A percentile compares a stretch with the other conserved stretches of the same genome.
These are phyloP conservation scores for Chenopodium berlandieri DNA, from an alignment of 148 eudicot genomes.

Conservation along the genomic window DNA sequence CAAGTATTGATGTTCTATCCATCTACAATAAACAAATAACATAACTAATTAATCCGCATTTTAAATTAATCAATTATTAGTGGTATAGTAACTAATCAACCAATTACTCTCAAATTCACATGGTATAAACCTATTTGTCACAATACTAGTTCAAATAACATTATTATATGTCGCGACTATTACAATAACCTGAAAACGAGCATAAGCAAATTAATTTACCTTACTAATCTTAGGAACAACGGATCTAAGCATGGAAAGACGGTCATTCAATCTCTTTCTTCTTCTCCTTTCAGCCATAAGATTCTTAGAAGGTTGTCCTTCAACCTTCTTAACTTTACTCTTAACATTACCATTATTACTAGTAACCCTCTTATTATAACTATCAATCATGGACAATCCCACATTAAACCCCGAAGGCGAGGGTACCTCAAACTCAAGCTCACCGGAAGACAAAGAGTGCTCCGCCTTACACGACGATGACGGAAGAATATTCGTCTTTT, in stretches of 20 bases:
- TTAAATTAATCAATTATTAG: not conserved
- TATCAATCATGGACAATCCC: slow-evolving; percentile 28
- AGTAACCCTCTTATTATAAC: not conserved
- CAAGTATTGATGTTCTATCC: slow-evolving; percentile 83
- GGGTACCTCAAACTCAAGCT: not conserved
- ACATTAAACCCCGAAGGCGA: slow-evolving; percentile 16
- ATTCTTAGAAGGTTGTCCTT: slow-evolving; percentile 76
- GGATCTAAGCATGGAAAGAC: slow-evolving; percentile 80
- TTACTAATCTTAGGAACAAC: slow-evolving; percentile 86
- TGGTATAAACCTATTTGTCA: not conserved
- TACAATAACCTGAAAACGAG: no score
- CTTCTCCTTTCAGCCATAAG: slow-evolving; percentile 78
- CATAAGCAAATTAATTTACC: slow-evolving; percentile 30
- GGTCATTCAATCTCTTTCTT: slow-evolving; percentile 66
- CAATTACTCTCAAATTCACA: no score
- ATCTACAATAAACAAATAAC: slow-evolving; percentile 38
- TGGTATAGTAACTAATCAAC: no score
- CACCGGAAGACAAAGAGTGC: slow-evolving; percentile 10
- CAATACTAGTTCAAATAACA: no score
- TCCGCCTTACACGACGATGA: slow-evolving; percentile 39
- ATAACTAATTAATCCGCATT: not conserved
- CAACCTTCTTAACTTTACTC: slow-evolving; percentile 41
- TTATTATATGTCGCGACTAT: no score
- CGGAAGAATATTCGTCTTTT: no score
- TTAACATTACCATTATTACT: not conserved